Percentiles rank a stretch among this genome's conserved stretches.
phyloP scores from a whole-genome alignment of 257 asterid genomes.

The Craterostigma plantagineum region DNA sequence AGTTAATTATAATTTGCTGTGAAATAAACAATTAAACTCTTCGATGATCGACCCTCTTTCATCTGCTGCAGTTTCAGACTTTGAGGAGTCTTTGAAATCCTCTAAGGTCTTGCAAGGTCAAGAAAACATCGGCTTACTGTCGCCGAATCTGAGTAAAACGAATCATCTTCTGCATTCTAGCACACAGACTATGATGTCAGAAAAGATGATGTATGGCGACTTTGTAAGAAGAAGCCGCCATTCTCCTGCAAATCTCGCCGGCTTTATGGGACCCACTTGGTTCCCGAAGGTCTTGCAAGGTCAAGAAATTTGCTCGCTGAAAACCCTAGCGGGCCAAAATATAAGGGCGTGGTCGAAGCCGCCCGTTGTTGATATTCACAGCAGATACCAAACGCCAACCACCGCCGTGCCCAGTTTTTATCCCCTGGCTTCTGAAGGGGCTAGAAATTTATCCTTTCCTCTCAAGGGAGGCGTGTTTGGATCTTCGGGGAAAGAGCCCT shows the following conservation, averaged over 20 bases:
- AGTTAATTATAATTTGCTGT: too few relatives aligned
- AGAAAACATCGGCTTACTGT: constrained; percentile 49
- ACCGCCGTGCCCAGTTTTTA: constrained; percentile 33
- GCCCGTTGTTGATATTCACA: constrained; percentile 19
- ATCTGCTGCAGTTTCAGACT: constrained; percentile 62
- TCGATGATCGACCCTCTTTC: constrained; percentile 1
- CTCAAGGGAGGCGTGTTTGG: constrained; percentile 18
- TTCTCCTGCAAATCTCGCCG: constrained; percentile 36
- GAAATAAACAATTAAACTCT: too few relatives aligned
- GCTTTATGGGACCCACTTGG: constrained; percentile 50
- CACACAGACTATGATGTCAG: constrained; percentile 24
- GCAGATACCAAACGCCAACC: constrained; percentile 14
- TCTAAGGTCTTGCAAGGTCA: constrained; percentile 99
- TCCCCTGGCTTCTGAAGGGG: constrained; percentile 71
- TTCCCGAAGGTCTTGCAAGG: constrained; percentile 86
- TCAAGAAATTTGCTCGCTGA: constrained; percentile 68
- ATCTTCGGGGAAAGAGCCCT: constrained; percentile 24
- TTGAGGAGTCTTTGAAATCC: constrained; percentile 80
- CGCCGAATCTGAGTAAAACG: neutral
- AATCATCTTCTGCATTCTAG: constrained; percentile 11
- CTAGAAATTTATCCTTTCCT: constrained; percentile 29
- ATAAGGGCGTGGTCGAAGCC: constrained; percentile 34
- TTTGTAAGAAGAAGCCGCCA: constrained; percentile 13
- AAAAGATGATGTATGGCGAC: constrained; percentile 19
- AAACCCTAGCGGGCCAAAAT: constrained; percentile 25